Evolutionary conservation across 1,284 basidiomycete species (phyloP).

Genomic region (Phaffia rhodozyma): DNA sequence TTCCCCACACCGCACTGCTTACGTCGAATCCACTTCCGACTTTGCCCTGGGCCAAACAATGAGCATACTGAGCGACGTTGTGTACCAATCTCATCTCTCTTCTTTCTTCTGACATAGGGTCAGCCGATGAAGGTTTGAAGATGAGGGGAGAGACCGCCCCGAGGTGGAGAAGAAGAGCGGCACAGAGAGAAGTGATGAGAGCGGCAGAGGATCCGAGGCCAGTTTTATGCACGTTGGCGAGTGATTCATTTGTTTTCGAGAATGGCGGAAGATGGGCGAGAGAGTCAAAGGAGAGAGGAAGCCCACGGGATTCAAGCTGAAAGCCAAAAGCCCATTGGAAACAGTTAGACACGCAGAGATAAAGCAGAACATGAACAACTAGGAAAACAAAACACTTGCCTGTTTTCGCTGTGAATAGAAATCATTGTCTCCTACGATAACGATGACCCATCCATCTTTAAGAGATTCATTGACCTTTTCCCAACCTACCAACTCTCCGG

Average conservation of each 20-base stretch:
- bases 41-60: conserved; percentile 96
- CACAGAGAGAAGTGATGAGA: conserved; percentile 86
- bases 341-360: conserved; percentile 22
- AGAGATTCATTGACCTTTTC: conserved; percentile 36
- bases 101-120: conserved; percentile 18
- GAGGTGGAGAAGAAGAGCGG: conserved; percentile 70
- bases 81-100: conserved; percentile 50
- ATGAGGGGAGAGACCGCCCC: conserved; percentile 42
- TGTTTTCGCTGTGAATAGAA: conserved; percentile 90
- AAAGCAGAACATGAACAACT: conserved; percentile 5
- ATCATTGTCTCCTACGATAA: conserved; percentile 87
- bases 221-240: conserved; percentile 87
- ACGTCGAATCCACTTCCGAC: conserved; percentile 97
- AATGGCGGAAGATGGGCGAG: conserved; percentile 61
- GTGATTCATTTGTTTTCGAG: conserved; percentile 51
- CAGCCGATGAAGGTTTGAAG: conserved; percentile 39
- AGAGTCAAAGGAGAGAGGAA: conserved; percentile 44
- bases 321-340: conserved; percentile 5
- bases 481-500: conserved; percentile 45
- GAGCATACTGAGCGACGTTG: conserved; percentile 88
- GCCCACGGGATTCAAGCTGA: conserved; percentile 50
- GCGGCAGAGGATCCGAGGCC: conserved; percentile 95
- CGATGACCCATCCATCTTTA: conserved; percentile 49
- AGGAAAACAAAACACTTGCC: conserved; percentile 39
- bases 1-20: conserved; percentile 84